phyloP scores from a whole-genome alignment of 257 asterid genomes.

The Avicennia marina region DNA sequence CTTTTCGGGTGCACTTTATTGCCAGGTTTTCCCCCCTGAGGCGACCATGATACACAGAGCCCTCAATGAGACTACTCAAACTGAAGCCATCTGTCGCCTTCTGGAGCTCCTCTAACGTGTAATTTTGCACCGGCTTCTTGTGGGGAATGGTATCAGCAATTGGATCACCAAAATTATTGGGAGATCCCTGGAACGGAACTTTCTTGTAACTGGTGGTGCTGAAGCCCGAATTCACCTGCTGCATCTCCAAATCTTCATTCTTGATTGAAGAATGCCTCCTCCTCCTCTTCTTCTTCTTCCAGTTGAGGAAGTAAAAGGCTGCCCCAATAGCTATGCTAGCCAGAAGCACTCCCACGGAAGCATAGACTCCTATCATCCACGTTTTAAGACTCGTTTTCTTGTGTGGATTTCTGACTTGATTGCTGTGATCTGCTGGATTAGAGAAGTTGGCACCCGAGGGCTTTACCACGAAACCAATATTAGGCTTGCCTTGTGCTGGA shows the following conservation, averaged over 20 bases:
- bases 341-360: slow-evolving; percentile 33
- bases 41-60: slow-evolving; percentile 70
- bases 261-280: not conserved
- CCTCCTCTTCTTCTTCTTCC: slow-evolving; percentile 30
- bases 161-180: slow-evolving; percentile 42
- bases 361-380: slow-evolving; percentile 43
- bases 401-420: slow-evolving; percentile 20
- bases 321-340: slow-evolving; percentile 31
- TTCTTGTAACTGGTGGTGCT: slow-evolving; percentile 69
- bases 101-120: slow-evolving; percentile 57
- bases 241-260: slow-evolving; percentile 49
- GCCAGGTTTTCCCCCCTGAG: slow-evolving; percentile 60
- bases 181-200: slow-evolving; percentile 72
- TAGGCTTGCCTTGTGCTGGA: slow-evolving; percentile 33
- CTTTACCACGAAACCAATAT: slow-evolving; percentile 15
- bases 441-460: slow-evolving; percentile 20
- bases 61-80: slow-evolving; percentile 45
- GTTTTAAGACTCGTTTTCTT: slow-evolving; percentile 34
- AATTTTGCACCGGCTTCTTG: slow-evolving; percentile 43
- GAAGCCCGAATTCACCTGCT: slow-evolving; percentile 58
- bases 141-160: slow-evolving; percentile 35
- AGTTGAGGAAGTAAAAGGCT: slow-evolving; percentile 30
- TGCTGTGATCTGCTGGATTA: slow-evolving; percentile 24
- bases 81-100: slow-evolving; percentile 66
- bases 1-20: slow-evolving; percentile 34